phyloP scores from a whole-genome alignment of 371 early-diverging fungal genomes.

The Syncephalastrum racemosum region DNA sequence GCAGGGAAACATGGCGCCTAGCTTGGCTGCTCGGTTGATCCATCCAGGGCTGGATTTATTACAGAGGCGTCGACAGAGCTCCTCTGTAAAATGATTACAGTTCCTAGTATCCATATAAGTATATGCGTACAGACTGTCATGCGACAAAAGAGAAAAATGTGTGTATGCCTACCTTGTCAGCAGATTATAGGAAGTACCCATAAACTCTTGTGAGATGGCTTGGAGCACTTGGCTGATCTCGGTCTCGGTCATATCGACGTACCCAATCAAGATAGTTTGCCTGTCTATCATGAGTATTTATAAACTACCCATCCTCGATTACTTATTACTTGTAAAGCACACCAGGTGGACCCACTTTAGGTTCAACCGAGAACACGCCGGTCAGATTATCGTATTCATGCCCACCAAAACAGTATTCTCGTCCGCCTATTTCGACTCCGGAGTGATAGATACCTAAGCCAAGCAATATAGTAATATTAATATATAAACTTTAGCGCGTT shows the following conservation, averaged over 20 bases:
- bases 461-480: not conserved
- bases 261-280: constrained; percentile 61
- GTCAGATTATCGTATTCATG: constrained; percentile 59
- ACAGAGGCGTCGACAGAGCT: constrained; percentile 50
- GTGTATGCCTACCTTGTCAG: constrained; percentile 53
- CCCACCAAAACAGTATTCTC: constrained; percentile 69
- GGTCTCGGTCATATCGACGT: constrained; percentile 42
- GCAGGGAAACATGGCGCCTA: constrained; percentile 69
- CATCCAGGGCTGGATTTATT: constrained; percentile 62
- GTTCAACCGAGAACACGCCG: constrained; percentile 62
- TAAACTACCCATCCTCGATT: not conserved
- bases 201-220: constrained; percentile 53
- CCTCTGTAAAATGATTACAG: constrained; percentile 68
- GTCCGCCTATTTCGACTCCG: constrained; percentile 60
- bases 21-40: constrained; percentile 68
- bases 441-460: constrained; percentile 62
- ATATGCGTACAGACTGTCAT: too few relatives aligned
- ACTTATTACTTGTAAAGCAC: constrained; percentile 56
- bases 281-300: constrained; percentile 21
- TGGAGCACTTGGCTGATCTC: constrained; percentile 50
- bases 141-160: constrained; percentile 3
- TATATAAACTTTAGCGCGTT: not conserved
- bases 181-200: constrained; percentile 58
- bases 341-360: constrained; percentile 59
- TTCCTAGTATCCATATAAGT: constrained; percentile 39